phyloP scores from a whole-genome alignment of 352 stramenopile genomes.

The Pythium rhizo-oryzae region DNA sequence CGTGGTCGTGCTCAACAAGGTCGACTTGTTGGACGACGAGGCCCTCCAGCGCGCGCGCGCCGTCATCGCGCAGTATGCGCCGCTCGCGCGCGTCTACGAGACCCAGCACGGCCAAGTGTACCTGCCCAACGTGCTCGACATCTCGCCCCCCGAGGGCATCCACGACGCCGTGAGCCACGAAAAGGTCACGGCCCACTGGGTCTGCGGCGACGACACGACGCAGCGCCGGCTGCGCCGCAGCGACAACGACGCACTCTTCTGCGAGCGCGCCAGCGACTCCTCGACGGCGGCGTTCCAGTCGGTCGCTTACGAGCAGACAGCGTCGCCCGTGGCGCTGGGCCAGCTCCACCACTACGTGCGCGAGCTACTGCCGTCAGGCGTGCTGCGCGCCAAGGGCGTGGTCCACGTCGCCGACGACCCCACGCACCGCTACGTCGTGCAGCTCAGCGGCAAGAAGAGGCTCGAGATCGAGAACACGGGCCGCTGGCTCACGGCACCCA shows the following conservation, averaged over 20 bases:
- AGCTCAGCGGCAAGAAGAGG: slow-evolving; percentile 69
- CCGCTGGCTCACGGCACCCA: slow-evolving; percentile 54
- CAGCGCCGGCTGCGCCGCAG: slow-evolving; percentile 38
- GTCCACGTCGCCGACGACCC: slow-evolving; percentile 65
- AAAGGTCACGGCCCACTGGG: slow-evolving; percentile 63
- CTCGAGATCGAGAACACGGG: slow-evolving; percentile 69
- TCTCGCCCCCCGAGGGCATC: slow-evolving; percentile 54
- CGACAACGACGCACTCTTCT: background rate
- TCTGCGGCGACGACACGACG: slow-evolving; percentile 38
- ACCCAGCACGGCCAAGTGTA: slow-evolving; percentile 64
- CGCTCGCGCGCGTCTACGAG: slow-evolving; percentile 65
- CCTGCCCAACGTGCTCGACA: slow-evolving; percentile 74
- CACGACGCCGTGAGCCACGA: slow-evolving; percentile 69
- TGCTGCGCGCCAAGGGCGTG: slow-evolving; percentile 67
- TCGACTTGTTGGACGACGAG: slow-evolving; percentile 57
- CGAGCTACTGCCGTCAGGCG: slow-evolving; percentile 33
- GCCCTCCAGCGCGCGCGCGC: slow-evolving; percentile 31
- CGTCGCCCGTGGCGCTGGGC: slow-evolving; percentile 41
- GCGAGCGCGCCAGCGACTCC: background rate
- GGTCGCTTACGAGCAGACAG: slow-evolving; percentile 45
- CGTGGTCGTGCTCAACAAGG: slow-evolving; percentile 84
- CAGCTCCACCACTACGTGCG: slow-evolving; percentile 58
- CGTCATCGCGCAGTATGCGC: slow-evolving; percentile 49
- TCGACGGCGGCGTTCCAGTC: slow-evolving; percentile 39
- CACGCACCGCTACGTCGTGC: slow-evolving; percentile 63